Base-by-base conservation (phyloP, 1,139 yeast genomes). In the Candida sojae region DNA sequence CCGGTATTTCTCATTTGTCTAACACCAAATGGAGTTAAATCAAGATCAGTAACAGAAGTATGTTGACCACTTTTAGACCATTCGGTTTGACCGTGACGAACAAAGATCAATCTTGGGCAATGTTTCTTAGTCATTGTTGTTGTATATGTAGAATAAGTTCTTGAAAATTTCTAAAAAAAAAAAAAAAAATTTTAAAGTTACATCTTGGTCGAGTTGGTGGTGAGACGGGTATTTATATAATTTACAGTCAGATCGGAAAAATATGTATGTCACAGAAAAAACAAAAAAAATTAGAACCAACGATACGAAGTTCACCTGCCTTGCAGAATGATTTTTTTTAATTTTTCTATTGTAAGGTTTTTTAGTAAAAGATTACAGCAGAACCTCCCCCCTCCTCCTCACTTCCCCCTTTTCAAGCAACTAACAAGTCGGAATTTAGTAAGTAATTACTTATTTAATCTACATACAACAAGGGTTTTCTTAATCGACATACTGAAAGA, bases 11-110 rank as follows among this genome's bases (percentile, higher is more conserved):
- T 66, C 83, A 90, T 89, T 61, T 90, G 93, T 44, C 71, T 72
- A 7, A 81, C 88, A 43, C 98, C 98, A 57, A 82, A 86, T 5
- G 75, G 77, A 0, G 97, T 90, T 62, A 92, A 77, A 9, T 84
- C 82, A 34, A 92, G 66, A 58, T 92, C 97, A 1, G 98, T 92
- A 45, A 75, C 59, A 2, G 97, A 89, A 6, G 98, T 92, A 68
- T 89, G 86, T 65, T 89, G 96, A 31, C 98, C 98, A 4, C 91
- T 79, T 61, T 86, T 83, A 34, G 97, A 91, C 98, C 98, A 92
- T 67, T 84, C 96, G 2, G 98, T 92, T 70, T 92, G 97, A 34
- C 96, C 90, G 59, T 86, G 92, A 59, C 97, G 92, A 45, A 88
- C 82, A 57, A 89, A 83, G 33, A 89, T 81, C 38, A 89, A 83